These are phyloP conservation scores for Lactarius hengduanensis DNA, from an alignment of 768 basidiomycete genomes.

Conservation along the genomic window DNA sequence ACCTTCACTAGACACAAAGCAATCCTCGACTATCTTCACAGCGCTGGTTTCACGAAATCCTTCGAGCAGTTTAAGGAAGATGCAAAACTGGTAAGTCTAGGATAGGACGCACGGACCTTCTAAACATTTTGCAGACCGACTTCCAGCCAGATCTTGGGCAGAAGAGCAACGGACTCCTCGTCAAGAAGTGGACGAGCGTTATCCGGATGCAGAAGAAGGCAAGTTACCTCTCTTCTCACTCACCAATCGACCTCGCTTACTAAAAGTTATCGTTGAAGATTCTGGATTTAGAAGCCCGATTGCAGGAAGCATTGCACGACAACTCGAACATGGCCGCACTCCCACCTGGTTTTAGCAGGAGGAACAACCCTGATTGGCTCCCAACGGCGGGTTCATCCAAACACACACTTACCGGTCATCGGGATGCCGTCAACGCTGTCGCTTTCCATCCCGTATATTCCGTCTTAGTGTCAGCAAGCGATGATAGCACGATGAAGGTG, in stretches of 20 bases:
- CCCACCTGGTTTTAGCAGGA: slow-evolving; percentile 35
- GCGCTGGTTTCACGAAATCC: slow-evolving; percentile 37
- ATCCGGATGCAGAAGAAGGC: slow-evolving; percentile 32
- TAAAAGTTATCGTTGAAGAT: slow-evolving; percentile 40
- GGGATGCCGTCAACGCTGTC: slow-evolving; percentile 47
- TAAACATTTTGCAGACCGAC: slow-evolving; percentile 30
- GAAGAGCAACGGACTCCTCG: slow-evolving; percentile 29
- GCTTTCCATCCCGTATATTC: slow-evolving; percentile 58
- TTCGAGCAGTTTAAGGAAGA: slow-evolving; percentile 38
- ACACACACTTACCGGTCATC: slow-evolving; percentile 49
- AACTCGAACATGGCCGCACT: slow-evolving; percentile 39
- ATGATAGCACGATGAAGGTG: slow-evolving; percentile 55
- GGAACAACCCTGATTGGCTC: slow-evolving; percentile 49
- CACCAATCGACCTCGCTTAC: not conserved
- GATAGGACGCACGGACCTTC: slow-evolving; percentile 2
- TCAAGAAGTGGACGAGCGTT: slow-evolving; percentile 32
- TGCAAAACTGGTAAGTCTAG: slow-evolving; percentile 20
- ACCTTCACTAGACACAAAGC: slow-evolving; percentile 36
- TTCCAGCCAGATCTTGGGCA: slow-evolving; percentile 34
- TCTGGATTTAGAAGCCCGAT: slow-evolving; percentile 57
- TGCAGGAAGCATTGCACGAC: slow-evolving; percentile 51
- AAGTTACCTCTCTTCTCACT: not conserved
- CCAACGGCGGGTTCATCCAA: slow-evolving; percentile 43
- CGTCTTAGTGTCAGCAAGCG: slow-evolving; percentile 51
- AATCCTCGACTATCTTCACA: slow-evolving; percentile 39